These are phyloP conservation scores for Yarrowia sp. DNA, from an alignment of 805 yeast species.

Conservation along the genomic window DNA sequence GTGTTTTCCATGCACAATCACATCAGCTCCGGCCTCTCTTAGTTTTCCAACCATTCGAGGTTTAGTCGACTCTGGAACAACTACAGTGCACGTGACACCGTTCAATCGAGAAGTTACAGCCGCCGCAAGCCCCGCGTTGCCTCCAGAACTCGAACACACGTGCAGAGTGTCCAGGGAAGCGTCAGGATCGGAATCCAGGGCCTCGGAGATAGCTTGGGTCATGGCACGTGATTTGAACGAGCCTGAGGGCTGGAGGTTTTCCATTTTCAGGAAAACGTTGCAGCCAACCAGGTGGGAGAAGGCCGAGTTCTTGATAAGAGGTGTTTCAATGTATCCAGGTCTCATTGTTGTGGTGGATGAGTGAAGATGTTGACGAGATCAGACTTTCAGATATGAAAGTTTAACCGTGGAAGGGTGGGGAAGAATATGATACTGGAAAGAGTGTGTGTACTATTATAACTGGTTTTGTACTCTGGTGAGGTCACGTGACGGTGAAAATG, in stretches of 20 bases:
- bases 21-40: slow-evolving; percentile 49
- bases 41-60: slow-evolving; percentile 48
- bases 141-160: slow-evolving; percentile 88
- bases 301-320: slow-evolving; percentile 67
- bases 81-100: slow-evolving; percentile 56
- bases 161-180: slow-evolving; percentile 30
- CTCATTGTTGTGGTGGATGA: background rate
- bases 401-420: too few relatives aligned
- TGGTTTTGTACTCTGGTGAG: too few relatives aligned
- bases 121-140: slow-evolving; percentile 96
- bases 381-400: background rate
- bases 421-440: too few relatives aligned
- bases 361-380: background rate
- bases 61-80: slow-evolving; percentile 54
- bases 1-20: slow-evolving; percentile 65
- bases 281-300: slow-evolving; percentile 68
- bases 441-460: too few relatives aligned
- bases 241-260: slow-evolving; percentile 85
- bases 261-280: slow-evolving; percentile 74
- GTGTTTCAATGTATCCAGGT: slow-evolving; percentile 45
- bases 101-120: slow-evolving; percentile 78
- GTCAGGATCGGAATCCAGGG: slow-evolving; percentile 46
- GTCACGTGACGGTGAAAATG: too few relatives aligned
- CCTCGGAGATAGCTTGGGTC: slow-evolving; percentile 43
- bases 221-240: slow-evolving; percentile 90